A percentile compares a stretch with the other conserved stretches of the same genome.
These are phyloP conservation scores for Hysterium pulicare DNA, from an alignment of 2,329 filamentous ascomycete genomes.

Conservation along the genomic window DNA sequence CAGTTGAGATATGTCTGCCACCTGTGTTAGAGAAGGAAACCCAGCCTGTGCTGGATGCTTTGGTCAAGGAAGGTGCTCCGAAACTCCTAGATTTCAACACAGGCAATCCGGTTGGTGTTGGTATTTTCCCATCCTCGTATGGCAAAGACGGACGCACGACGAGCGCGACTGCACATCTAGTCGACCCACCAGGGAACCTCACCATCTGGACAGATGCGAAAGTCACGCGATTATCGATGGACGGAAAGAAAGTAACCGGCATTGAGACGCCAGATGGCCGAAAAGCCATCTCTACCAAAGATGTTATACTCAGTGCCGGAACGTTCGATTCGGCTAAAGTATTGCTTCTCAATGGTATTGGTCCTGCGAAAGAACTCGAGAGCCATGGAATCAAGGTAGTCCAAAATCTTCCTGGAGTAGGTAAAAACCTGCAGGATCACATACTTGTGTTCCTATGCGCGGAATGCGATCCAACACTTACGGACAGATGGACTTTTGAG, in stretches of 20 bases:
- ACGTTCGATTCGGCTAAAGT: slow-evolving; percentile 37
- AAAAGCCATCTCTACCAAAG: slow-evolving; percentile 26
- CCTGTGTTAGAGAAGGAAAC: slow-evolving; percentile 58
- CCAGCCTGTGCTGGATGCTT: slow-evolving; percentile 51
- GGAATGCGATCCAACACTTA: slow-evolving; percentile 32
- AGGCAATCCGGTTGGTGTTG: slow-evolving; percentile 28
- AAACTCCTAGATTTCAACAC: slow-evolving; percentile 54
- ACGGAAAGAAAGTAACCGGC: slow-evolving; percentile 26
- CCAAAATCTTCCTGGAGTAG: slow-evolving; percentile 41
- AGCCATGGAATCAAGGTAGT: slow-evolving; percentile 41
- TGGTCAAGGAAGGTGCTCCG: slow-evolving; percentile 53
- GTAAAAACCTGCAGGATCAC: slow-evolving; percentile 47
- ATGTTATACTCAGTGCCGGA: slow-evolving; percentile 32
- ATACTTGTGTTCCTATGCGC: slow-evolving; percentile 46
- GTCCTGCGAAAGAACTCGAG: slow-evolving; percentile 41
- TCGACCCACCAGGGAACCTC: slow-evolving; percentile 50
- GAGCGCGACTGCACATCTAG: slow-evolving; percentile 33
- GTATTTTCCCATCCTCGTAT: slow-evolving; percentile 36
- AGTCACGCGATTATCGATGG: slow-evolving; percentile 36
- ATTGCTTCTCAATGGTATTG: slow-evolving; percentile 49
- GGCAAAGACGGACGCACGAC: slow-evolving; percentile 30
- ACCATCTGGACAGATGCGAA: slow-evolving; percentile 49
- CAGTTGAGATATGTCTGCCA: slow-evolving; percentile 37
- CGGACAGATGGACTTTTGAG: slow-evolving; percentile 42
- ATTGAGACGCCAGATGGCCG: slow-evolving; percentile 26